Percentiles rank a stretch among this genome's conserved stretches.
These are phyloP conservation scores for Salix suchowensis DNA, from an alignment of 345 rosid species.

Conservation along the genomic window DNA sequence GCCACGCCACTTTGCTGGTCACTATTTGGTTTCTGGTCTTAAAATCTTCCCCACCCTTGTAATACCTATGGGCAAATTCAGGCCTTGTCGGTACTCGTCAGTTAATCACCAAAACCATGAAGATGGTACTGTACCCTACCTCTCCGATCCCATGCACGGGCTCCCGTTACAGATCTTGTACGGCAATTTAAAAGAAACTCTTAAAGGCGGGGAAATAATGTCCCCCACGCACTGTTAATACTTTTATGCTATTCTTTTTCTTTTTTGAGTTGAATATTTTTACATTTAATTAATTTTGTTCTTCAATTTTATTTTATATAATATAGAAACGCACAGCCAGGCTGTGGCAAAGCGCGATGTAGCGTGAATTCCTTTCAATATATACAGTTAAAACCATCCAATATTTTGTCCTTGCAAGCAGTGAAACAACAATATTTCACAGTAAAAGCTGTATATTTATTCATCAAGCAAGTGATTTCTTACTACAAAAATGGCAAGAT, in stretches of 20 bases:
- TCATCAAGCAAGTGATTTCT: background rate
- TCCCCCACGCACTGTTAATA: too few species aligned
- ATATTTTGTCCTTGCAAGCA: background rate
- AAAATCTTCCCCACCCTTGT: background rate
- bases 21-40: background rate
- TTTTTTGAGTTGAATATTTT: too few species aligned
- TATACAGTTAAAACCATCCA: background rate
- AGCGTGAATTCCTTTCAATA: background rate
- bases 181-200: background rate
- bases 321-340: too few species aligned
- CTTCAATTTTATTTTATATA: too few species aligned
- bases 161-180: background rate
- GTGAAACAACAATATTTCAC: background rate
- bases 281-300: too few species aligned
- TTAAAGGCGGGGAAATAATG: too few species aligned
- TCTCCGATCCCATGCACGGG: background rate
- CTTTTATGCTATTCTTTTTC: too few species aligned
- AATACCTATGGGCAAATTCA: background rate
- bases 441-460: background rate
- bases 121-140: background rate
- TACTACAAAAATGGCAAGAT: constrained; percentile 10
- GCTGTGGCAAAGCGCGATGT: too few species aligned
- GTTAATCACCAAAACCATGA: background rate
- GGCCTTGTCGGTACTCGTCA: background rate
- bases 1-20: background rate